Base-by-base conservation (phyloP, 139 green algal genomes). In the Raphidocelis subcapitata region DNA sequence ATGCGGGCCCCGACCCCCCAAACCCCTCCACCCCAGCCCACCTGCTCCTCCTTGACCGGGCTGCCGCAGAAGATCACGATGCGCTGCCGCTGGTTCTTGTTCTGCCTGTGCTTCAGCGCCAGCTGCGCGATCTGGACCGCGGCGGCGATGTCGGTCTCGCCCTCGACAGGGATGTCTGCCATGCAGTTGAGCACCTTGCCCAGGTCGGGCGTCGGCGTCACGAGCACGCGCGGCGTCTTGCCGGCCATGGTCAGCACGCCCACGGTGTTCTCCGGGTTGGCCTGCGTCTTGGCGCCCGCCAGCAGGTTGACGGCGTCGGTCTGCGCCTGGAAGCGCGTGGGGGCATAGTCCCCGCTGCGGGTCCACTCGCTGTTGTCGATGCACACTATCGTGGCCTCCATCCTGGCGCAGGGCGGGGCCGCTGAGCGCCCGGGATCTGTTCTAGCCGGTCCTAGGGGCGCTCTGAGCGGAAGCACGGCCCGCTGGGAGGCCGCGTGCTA, bases 71-170 rank as follows among this genome's bases (percentile, higher is more conserved):
- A 99, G 35, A 99, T 85, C 31, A 99, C 95, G 33, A 99, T 95
- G 5, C 96, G 76, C 85, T 99, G 95, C 36, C 95, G 80, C 82
- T 99, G 96, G 77, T 99, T 98, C 80, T 99, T 99, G 90, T 99
- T 99, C 78, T 98, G 93, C 12, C 96, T 72, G 76, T 99, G 96
- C 79, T 99, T 99, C 18, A 99, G 84, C 3, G 96, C 96, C 37
- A 99, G 91, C 82, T 99, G 95, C 5, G 96, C 96, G 28, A 99
- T 95, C 79, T 98, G 94, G 14, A 99, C 87, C 0, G 89, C 84
- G 2, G 92, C 89, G 1, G 84, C 65, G 15, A 99, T 72, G 75
- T 98, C 93, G 37, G 87, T 76, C 28, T 91, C 77, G 10, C 92
- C 93, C 49, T 97, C 94, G 3, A 99, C 85, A 3, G 87, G 79